Conservation (phyloP, 2,329 filamentous ascomycete species). For the Colletotrichum aenigma region DNA sequence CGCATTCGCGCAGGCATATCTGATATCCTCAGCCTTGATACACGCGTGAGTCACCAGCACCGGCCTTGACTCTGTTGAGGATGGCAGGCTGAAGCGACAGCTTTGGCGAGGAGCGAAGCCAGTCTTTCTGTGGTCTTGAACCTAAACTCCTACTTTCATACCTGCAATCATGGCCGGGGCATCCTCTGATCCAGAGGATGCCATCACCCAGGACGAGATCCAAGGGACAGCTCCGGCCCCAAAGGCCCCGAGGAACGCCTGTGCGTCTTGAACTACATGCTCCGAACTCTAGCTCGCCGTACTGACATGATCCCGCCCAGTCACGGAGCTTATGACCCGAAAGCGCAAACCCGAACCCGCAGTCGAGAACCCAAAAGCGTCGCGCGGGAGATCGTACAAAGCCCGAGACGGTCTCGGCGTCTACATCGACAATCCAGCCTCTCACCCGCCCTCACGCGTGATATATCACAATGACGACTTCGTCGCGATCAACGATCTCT, state of each 20-base stretch:
- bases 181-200: conserved; percentile 39
- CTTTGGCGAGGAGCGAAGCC: not conserved
- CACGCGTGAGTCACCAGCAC: not conserved
- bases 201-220: conserved; percentile 46
- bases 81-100: not conserved
- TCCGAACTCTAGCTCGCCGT: not conserved
- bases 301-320: conserved; percentile 18
- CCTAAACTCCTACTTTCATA: not conserved
- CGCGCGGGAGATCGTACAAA: conserved; percentile 39
- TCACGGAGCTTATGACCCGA: conserved; percentile 40
- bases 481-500: conserved; percentile 81
- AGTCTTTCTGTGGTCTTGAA: not conserved
- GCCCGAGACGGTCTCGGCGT: conserved; percentile 66
- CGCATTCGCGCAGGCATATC: not conserved
- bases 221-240: conserved; percentile 32
- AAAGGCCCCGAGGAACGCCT: conserved; percentile 42
- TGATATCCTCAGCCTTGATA: not conserved
- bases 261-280: conserved; percentile 29
- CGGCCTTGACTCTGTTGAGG: not conserved
- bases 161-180: conserved; percentile 24
- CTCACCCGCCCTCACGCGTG: conserved; percentile 64
- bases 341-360: conserved; percentile 35
- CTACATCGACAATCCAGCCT: conserved; percentile 69
- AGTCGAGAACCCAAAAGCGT: conserved; percentile 16
- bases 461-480: conserved; percentile 72